A percentile compares a stretch with the other conserved stretches of the same genome.
These are phyloP conservation scores for Paratinospora sagittata DNA, from an alignment of 164 flowering plant genomes.

Conservation along the genomic window DNA sequence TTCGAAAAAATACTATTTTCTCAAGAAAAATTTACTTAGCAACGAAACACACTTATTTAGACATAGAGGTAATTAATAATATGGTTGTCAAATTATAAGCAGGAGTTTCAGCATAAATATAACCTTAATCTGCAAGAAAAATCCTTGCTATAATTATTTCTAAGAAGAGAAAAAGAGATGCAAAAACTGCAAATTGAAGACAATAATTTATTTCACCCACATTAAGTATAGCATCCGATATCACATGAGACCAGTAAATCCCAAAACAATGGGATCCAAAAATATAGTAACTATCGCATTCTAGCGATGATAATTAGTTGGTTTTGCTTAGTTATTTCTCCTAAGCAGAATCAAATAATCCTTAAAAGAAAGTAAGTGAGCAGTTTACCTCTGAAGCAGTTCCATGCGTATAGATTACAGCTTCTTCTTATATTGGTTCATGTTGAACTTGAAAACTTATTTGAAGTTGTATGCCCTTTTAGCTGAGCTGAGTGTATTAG, in stretches of 20 bases:
- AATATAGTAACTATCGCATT: background rate
- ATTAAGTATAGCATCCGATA: too few species aligned
- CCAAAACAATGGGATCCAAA: background rate
- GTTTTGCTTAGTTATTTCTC: background rate
- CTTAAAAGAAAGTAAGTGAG: background rate
- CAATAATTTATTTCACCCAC: too few species aligned
- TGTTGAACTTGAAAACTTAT: slow-evolving; percentile 20
- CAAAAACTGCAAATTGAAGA: too few species aligned
- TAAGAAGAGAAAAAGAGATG: background rate
- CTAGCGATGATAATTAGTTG: background rate
- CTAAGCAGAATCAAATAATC: background rate
- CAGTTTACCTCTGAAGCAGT: background rate
- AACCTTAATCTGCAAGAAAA: background rate
- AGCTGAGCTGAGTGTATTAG: slow-evolving; percentile 76
- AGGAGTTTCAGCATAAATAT: background rate
- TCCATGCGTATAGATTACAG: background rate
- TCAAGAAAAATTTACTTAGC: too few species aligned
- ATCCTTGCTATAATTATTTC: background rate
- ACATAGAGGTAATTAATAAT: too few species aligned
- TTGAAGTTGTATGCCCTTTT: slow-evolving; percentile 53
- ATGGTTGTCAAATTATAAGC: too few species aligned
- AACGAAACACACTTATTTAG: too few species aligned
- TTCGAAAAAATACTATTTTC: too few species aligned
- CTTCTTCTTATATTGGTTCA: background rate
- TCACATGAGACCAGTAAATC: background rate